Evolutionary conservation across 2,329 filamentous ascomycete species (phyloP).

Genomic region (Alternaria alternata): DNA sequence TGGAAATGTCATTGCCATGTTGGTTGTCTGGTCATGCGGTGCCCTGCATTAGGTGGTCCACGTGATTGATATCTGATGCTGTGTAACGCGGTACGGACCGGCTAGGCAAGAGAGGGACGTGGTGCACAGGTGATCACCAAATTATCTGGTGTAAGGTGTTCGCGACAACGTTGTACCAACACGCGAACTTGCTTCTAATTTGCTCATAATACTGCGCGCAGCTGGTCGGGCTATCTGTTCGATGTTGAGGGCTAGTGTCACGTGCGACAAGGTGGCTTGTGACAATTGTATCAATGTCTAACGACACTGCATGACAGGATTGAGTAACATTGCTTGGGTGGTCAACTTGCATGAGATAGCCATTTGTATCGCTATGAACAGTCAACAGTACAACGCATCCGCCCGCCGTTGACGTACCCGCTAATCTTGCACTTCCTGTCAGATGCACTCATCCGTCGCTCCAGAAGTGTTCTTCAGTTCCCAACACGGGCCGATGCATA

Average conservation of each 20-base stretch:
- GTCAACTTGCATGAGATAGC: constrained; percentile 15
- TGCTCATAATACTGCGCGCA: neutral
- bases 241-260: neutral
- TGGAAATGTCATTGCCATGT: constrained; percentile 3
- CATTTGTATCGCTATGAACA: constrained; percentile 16
- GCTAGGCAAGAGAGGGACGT: constrained; percentile 8
- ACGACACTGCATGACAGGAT: neutral
- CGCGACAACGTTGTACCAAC: neutral
- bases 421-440: constrained; percentile 29
- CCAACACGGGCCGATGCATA: constrained; percentile 21
- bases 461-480: constrained; percentile 14
- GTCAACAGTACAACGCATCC: neutral
- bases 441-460: constrained; percentile 24
- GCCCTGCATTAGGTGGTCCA: constrained; percentile 18
- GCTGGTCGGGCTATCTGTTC: neutral
- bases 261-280: neutral
- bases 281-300: neutral
- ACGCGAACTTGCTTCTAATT: neutral
- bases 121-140: neutral
- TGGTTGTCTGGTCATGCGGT: constrained; percentile 6
- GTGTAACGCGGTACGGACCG: constrained; percentile 26
- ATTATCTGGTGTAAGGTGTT: constrained; percentile 5
- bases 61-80: constrained; percentile 21
- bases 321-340: neutral
- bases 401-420: constrained; percentile 18